Conservation (phyloP, 148 eudicot species). For the Rhododendron mucronatum region DNA sequence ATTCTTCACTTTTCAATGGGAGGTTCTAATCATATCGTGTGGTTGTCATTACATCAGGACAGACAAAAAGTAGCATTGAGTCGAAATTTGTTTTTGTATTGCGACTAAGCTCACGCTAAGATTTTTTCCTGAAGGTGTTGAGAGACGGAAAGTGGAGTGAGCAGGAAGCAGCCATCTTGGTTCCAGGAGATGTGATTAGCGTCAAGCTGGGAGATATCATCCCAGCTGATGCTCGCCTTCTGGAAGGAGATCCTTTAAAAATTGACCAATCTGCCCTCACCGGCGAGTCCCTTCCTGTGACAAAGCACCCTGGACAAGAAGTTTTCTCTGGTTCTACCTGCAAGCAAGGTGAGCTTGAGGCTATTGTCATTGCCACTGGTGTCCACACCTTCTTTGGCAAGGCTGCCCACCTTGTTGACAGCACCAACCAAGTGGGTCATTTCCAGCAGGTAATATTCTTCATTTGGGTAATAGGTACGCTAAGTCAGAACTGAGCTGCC, state of each 20-base stretch:
- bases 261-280: constrained; percentile 80
- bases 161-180: constrained; percentile 58
- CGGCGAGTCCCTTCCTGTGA: constrained; percentile 70
- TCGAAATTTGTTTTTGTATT: neutral
- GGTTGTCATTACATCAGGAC: neutral
- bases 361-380: constrained; percentile 75
- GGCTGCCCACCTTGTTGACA: constrained; percentile 78
- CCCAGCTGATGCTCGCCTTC: constrained; percentile 79
- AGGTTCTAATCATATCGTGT: neutral
- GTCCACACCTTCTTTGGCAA: constrained; percentile 75
- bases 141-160: constrained; percentile 76
- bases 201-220: constrained; percentile 76
- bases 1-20: neutral
- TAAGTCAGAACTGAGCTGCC: neutral
- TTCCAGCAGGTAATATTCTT: constrained; percentile 47
- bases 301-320: constrained; percentile 48
- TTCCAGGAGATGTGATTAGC: constrained; percentile 73
- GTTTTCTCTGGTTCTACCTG: constrained; percentile 81
- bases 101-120: neutral
- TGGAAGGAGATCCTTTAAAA: constrained; percentile 74
- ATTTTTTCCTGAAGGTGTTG: constrained; percentile 30
- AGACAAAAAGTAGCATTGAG: neutral
- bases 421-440: constrained; percentile 69
- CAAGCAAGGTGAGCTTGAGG: constrained; percentile 79
- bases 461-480: neutral